These are phyloP conservation scores for Capniomyces stellatus DNA, from an alignment of 371 early-diverging fungal species.

Conservation along the genomic window DNA sequence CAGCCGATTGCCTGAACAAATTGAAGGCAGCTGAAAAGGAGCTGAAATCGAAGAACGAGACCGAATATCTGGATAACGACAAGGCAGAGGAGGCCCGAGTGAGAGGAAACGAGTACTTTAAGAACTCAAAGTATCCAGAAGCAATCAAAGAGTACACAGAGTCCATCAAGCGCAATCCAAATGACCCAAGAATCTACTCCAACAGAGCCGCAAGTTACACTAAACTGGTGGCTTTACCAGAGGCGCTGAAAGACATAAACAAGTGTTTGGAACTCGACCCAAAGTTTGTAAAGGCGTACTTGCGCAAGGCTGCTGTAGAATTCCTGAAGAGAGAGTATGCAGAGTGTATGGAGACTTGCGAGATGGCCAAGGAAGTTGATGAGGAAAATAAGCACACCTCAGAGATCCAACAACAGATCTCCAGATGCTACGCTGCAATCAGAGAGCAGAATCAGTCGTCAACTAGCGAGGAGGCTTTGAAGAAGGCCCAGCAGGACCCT, in stretches of 20 bases:
- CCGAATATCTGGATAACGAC: slow-evolving; percentile 65
- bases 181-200: slow-evolving; percentile 76
- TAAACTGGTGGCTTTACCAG: slow-evolving; percentile 84
- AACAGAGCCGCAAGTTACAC: slow-evolving; percentile 94
- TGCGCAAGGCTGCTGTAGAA: slow-evolving; percentile 89
- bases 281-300: slow-evolving; percentile 85
- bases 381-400: slow-evolving; percentile 56
- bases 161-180: slow-evolving; percentile 86
- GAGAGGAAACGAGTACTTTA: slow-evolving; percentile 83
- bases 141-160: slow-evolving; percentile 94
- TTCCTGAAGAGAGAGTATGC: slow-evolving; percentile 73
- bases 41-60: slow-evolving; percentile 56
- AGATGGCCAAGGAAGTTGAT: slow-evolving; percentile 58
- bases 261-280: slow-evolving; percentile 73
- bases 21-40: slow-evolving; percentile 73
- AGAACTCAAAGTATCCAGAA: slow-evolving; percentile 64
- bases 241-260: slow-evolving; percentile 91
- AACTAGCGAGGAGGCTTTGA: slow-evolving; percentile 50
- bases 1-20: slow-evolving; percentile 77
- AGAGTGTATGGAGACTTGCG: slow-evolving; percentile 66
- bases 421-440: slow-evolving; percentile 62
- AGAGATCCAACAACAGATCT: slow-evolving; percentile 67
- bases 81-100: slow-evolving; percentile 85
- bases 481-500: slow-evolving; percentile 78
- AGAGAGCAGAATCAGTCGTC: slow-evolving; percentile 30